Conservation (phyloP, 2,329 filamentous ascomycete species). For the Aspergillus fumigatus region DNA sequence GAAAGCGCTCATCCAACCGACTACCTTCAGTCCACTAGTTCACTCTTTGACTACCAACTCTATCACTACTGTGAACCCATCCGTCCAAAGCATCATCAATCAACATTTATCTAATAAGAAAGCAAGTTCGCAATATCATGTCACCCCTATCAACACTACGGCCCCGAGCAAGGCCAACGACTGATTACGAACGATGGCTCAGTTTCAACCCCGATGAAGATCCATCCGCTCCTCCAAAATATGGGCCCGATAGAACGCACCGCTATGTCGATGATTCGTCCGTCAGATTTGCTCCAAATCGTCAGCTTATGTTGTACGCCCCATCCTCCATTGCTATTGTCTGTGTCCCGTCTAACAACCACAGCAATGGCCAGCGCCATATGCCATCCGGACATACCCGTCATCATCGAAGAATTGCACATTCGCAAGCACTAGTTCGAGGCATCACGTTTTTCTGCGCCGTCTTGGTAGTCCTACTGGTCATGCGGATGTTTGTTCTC, state of each 20-base stretch:
- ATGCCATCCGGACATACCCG: not conserved
- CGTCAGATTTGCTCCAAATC: not conserved
- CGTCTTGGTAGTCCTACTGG: not conserved
- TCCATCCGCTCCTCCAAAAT: not conserved
- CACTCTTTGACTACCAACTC: not conserved
- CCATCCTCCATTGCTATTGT: not conserved
- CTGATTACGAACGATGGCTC: not conserved
- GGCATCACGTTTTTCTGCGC: not conserved
- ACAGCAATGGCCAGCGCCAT: not conserved
- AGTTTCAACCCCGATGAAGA: not conserved
- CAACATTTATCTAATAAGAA: not conserved
- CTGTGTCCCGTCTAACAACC: not conserved
- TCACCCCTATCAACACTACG: not conserved
- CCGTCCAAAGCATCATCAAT: not conserved
- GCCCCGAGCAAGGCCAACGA: not conserved
- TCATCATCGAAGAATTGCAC: not conserved
- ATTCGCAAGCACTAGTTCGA: not conserved
- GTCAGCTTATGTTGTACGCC: not conserved
- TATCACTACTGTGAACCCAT: not conserved
- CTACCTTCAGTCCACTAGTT: not conserved
- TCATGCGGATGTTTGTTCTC: not conserved
- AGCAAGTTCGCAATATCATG: not conserved
- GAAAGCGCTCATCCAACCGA: not conserved
- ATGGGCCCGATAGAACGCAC: not conserved
- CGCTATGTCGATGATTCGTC: not conserved